These are phyloP conservation scores for Coemansia sp. DNA, from an alignment of 192 early-diverging fungal species.

Conservation along the genomic window DNA sequence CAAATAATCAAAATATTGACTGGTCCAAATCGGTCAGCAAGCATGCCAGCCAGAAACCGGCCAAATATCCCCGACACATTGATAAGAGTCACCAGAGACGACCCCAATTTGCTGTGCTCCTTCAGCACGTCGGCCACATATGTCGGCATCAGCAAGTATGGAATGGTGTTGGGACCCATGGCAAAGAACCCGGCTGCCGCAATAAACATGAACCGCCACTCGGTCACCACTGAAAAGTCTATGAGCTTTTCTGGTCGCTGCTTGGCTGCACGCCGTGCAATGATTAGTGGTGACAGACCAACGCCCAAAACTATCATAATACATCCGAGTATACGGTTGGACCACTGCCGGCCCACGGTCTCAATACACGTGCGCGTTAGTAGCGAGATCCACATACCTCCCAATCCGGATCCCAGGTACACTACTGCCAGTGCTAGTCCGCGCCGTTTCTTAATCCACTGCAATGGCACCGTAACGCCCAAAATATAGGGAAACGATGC, in stretches of 20 bases:
- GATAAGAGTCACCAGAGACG: slow-evolving; percentile 41
- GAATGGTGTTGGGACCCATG: slow-evolving; percentile 54
- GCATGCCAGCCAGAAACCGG: slow-evolving; percentile 37
- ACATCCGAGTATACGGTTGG: slow-evolving; percentile 39
- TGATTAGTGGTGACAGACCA: slow-evolving; percentile 41
- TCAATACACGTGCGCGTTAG: slow-evolving; percentile 34
- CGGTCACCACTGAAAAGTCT: slow-evolving; percentile 38
- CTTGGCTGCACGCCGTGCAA: slow-evolving; percentile 16
- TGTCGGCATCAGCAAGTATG: slow-evolving; percentile 51
- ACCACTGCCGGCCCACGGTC: slow-evolving; percentile 35
- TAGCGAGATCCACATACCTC: slow-evolving; percentile 50
- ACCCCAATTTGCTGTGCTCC: slow-evolving; percentile 29
- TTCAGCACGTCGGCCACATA: slow-evolving; percentile 43
- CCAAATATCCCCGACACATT: slow-evolving; percentile 53
- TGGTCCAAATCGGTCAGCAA: slow-evolving; percentile 41
- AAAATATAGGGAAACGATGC: slow-evolving; percentile 52
- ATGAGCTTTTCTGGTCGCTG: slow-evolving; percentile 21
- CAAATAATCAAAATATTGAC: slow-evolving; percentile 44
- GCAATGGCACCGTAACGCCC: slow-evolving; percentile 45
- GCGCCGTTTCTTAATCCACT: slow-evolving; percentile 37
- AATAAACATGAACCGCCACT: slow-evolving; percentile 44
- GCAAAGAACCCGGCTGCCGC: slow-evolving; percentile 49
- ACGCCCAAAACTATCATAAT: slow-evolving; percentile 37
- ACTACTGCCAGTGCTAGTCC: slow-evolving; percentile 43
- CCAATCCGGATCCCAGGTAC: slow-evolving; percentile 45